Base-by-base conservation (phyloP, 805 yeast genomes). In the Barnettozyma salicaria region DNA sequence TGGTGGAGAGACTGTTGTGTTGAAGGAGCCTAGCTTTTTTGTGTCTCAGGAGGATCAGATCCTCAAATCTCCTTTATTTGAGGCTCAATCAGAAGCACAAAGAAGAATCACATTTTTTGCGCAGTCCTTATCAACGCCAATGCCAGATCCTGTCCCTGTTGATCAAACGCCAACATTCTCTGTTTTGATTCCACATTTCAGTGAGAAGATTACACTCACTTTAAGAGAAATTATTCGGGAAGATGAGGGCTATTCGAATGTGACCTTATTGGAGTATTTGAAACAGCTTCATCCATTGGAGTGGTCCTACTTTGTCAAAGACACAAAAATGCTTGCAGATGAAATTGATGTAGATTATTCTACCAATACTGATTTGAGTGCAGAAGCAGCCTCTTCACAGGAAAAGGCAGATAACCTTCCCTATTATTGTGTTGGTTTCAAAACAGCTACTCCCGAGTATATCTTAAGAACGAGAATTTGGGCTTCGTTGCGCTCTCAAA, bases 71-170 rank as follows among this genome's bases (percentile, higher is more conserved):
- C 70, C 78, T 6, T 61, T 76, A 13, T 74, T 80, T 48, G 76
- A 75, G 18, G 56, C 72, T 1, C 74, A 76, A 34, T 74, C 87
- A 1, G 95, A 84, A 53, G 95, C 95, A 0, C 80, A 79, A 52
- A 65, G 96, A 50, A 68, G 96, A 45, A 74, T 87, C 2, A 82
- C 95, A 0, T 87, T 84, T 54, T 87, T 87, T 67, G 96, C 96
- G 0, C 95, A 87, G 53, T 85, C 95, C 0, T 63, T 87, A 29
- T 79, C 95, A 0, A 84, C 94, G 0, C 90, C 95, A 1, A 80
- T 87, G 65, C 82, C 86, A 1, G 87, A 79, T 30, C 79, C 87
- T 0, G 60, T 70, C 10, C 72, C 86, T 0, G 70, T 80, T 7
- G 71, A 69, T 16, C 67, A 76, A 30, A 83, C 84, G 86, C 94